Conservation (phyloP, 148 eudicot genomes). For the Rhododendron williamsianum region DNA sequence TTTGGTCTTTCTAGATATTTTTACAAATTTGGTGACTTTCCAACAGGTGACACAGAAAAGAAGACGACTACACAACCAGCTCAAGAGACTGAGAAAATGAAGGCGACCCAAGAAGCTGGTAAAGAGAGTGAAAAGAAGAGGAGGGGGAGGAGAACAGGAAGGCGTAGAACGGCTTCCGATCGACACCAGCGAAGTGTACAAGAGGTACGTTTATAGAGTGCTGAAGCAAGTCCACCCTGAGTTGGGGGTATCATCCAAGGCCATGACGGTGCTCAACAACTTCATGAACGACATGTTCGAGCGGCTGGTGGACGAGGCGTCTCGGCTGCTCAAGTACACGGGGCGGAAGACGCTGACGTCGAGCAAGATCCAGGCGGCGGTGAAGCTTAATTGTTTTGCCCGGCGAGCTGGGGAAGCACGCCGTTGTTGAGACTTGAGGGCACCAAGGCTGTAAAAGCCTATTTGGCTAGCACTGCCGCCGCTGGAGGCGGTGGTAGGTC, state of each 20-base stretch:
- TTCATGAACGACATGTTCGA: conserved; percentile 76
- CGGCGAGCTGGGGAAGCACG: conserved; percentile 76
- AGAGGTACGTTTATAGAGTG: conserved; percentile 52
- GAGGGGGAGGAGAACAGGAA: conserved; percentile 8
- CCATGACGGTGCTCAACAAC: conserved; percentile 69
- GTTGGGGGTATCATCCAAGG: conserved; percentile 51
- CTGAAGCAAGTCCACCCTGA: conserved; percentile 88
- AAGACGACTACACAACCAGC: neutral
- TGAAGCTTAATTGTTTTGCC: conserved; percentile 73
- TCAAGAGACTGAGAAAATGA: neutral
- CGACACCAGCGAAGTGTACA: conserved; percentile 44
- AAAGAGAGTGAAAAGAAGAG: neutral
- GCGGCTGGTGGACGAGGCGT: conserved; percentile 57
- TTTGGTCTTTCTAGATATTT: too few species aligned
- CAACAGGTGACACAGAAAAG: neutral
- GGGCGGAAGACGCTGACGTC: conserved; percentile 47
- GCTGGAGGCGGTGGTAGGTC: neutral
- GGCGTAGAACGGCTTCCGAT: conserved; percentile 9
- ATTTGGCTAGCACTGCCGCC: conserved; percentile 7
- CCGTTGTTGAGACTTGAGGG: conserved; percentile 77
- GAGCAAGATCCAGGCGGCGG: conserved; percentile 75
- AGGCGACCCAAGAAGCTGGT: neutral
- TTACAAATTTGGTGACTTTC: too few species aligned
- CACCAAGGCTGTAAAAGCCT: conserved; percentile 56
- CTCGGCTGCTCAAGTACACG: conserved; percentile 20